Base-by-base conservation (phyloP, 139 green algal species). In the Micractinium sp. region DNA sequence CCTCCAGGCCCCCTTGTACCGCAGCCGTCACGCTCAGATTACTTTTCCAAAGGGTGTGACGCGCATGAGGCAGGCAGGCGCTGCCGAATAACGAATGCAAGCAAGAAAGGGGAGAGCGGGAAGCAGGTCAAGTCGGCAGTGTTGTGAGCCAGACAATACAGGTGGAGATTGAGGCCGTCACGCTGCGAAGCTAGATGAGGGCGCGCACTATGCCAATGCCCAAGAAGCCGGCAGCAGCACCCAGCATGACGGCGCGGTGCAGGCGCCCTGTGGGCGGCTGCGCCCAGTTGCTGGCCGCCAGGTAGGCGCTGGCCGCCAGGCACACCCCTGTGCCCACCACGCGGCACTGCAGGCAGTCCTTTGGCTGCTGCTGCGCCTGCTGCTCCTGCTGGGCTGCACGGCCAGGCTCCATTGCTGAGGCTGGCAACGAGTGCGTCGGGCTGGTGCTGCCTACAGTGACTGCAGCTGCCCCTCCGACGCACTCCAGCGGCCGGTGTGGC, bases 271-370 rank as follows among this genome's bases (percentile, higher is more conserved):
- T 69, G 78, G 15, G 84, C 20, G 56, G 90, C 60, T 25, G 16
- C 78, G 88, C 88, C 35, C 88, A 92, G 29, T 78, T 81, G n/a
- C 85, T 53, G 15, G 33, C 25, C 19, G 60, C 41, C 56, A 93
- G 66, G 73, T 91, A 91, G 13, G 88, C 85, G 84, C 87, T 88
- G n/a, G 88, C 81, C n/a, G 88, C 88, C 76, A 88, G 29, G 79
- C 90, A 93, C 13, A 91, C 82, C 20, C 36, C 69, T 16, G 84
- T 91, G 67, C 90, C 90, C n/a, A 87, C 86, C 29, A 93, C 63
- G 14, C 88, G 83, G 38, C 90, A 93, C 35, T 47, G 53, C 22
- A 91, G 39, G 88, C 90, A 93, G 76, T 93, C 90, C 36, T 85
- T 39, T 20, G 81, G 41, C 63, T 7, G 23, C 56, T 77, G 63